Conservation (phyloP, 192 early-diverging fungal species). For the Coemansia sp. region DNA sequence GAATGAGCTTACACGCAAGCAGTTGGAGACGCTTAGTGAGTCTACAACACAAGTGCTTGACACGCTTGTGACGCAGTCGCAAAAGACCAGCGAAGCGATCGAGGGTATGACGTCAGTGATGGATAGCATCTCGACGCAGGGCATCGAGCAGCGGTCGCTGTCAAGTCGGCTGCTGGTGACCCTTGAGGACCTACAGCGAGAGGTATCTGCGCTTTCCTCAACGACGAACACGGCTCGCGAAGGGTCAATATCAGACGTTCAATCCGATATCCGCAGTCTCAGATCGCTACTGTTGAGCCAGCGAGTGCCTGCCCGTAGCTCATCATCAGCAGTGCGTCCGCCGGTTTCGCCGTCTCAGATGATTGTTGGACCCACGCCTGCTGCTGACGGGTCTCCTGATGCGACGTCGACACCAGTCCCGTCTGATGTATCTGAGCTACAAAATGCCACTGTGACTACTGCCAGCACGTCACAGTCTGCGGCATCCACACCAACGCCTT, state of each 20-base stretch:
- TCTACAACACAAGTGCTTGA: conserved; percentile 64
- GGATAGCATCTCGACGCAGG: conserved; percentile 42
- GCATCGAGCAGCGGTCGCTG: conserved; percentile 19
- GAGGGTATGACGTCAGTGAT: conserved; percentile 56
- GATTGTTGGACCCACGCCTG: conserved; percentile 1
- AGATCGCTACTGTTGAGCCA: conserved; percentile 88
- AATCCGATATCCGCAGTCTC: conserved; percentile 91
- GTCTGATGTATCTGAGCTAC: conserved; percentile 3
- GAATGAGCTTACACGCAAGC: conserved; percentile 66
- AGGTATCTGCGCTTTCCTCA: conserved; percentile 23
- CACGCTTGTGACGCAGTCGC: conserved; percentile 65
- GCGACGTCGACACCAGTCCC: background rate
- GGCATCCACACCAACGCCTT: conserved; percentile 33
- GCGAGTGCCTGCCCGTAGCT: conserved; percentile 53
- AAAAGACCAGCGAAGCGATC: conserved; percentile 67
- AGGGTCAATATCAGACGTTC: conserved; percentile 65
- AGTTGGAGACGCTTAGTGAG: conserved; percentile 68
- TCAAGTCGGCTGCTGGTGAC: conserved; percentile 33
- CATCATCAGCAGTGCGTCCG: conserved; percentile 39
- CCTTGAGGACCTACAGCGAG: conserved; percentile 48
- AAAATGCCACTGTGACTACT: background rate
- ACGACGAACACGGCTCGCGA: conserved; percentile 17
- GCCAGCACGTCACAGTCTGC: conserved; percentile 15
- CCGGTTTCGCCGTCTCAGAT: background rate
- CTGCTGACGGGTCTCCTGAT: conserved; percentile 6